Evolutionary conservation across 2,329 filamentous ascomycete species (phyloP), one percentile per base, ranked within the genome.

Genomic region (Nothopassalora personata): DNA sequence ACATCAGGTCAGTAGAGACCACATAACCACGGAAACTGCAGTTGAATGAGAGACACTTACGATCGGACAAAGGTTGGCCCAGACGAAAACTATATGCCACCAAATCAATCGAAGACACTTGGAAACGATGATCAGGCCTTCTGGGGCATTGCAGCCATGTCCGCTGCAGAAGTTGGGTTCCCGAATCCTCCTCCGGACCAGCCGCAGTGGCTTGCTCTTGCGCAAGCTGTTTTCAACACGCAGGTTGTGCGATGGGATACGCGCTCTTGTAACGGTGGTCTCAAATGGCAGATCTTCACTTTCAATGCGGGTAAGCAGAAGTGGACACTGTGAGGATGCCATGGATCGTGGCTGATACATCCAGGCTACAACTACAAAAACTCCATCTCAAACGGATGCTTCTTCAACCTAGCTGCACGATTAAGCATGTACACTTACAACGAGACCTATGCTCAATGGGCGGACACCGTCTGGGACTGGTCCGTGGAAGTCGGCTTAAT

Each of bases 401-500:
- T 81, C 68, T 81, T 82, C 71, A 77, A 81, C 61, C 67, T 82
- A 11, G 77, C 75, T 7, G 75, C 80, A 9, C 67, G 75, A 23
- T 65, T 76, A n/a, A 74, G 67, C 2, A 68, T 70, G 31, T 77
- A 76, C 60, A 76, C 75, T 9, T 67, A 70, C n/a, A 76, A 74
- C 58, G n/a, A 62, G 57, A 86, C 81, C 0, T 89, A 88, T 65
- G 62, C 78, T 75, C 81, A 89, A 67, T 89, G 86, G 85, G 82
- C 82, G 1, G 73, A 75, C 53, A 67, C 63, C 52, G 66, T 66
- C 53, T 75, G 67, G 66, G 67, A 73, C 56, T 75, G 73, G 73
- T 64, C 65, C 6, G 57, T 54, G 9, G 71, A 73, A 1, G 73
- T 85, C 7, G 81, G 83, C 11, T 77, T 90, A 81, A 80, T 90